Evolutionary conservation across 106 monocot species (phyloP), one percentile per base, ranked within the genome.

Genomic region (Dendrobium officinale): DNA sequence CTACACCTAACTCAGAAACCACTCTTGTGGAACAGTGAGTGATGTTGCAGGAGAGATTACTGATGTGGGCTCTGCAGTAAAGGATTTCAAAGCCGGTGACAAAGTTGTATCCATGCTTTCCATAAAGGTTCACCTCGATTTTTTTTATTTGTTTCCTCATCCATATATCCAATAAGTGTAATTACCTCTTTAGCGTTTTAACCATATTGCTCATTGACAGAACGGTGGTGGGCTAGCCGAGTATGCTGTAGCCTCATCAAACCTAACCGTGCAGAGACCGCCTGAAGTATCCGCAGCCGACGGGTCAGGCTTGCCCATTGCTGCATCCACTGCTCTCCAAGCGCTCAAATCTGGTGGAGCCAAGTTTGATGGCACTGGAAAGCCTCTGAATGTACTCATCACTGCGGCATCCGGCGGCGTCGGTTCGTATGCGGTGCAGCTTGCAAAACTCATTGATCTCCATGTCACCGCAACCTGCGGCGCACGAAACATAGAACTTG

Each of bases 351-450:
- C 26, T 3, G 40, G 64, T 0, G 86, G 85, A 8, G 74, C 78
- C 79, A 83, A 79, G 18, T 88, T 89, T 43, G 85, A 89, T 26
- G 83, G 82, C 73, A 80, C 68, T 8, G 72, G 55, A 40, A 77
- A 86, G 5, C 64, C 79, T 5, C 42, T 59, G 48, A 88, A 91
- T 45, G 75, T 91, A 17, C 82, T 91, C 11, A 43, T 91, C 80
- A 91, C 91, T 2, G 86, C 86, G 0, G 91, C 86, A 22, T 91
- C 91, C 0, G 88, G 91, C 17, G 91, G 91, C 1, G 84, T 91
- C 0, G 88, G 91, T 4, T 61, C 55, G 2, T 91, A 83, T 31
- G 91, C 91, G 0, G 81, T 86, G 41, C 88, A 88, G 83, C 87
- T 88, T 27, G 84, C 86, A 0, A 91, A 86, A 80, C 80, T 88